A percentile compares a stretch with the other conserved stretches of the same genome.
These are phyloP conservation scores for Phytophthora foliorum DNA, from an alignment of 352 stramenopile species.

Conservation along the genomic window DNA sequence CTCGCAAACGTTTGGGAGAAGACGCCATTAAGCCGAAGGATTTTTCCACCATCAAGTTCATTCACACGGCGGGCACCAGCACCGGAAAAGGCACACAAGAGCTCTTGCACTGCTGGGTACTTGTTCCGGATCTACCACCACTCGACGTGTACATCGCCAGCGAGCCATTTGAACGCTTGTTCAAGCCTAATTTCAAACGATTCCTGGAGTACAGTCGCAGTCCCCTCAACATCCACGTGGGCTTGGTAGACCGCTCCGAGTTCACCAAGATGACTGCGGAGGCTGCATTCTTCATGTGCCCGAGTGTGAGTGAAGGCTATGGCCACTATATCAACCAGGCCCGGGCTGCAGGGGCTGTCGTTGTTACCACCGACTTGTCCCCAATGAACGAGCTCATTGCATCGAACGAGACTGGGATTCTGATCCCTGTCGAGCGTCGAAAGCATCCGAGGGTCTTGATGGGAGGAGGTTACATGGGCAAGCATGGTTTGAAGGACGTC, in stretches of 20 bases:
- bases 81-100: conserved; percentile 57
- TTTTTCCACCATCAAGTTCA: conserved; percentile 50
- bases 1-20: conserved; percentile 27
- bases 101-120: conserved; percentile 67
- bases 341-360: conserved; percentile 50
- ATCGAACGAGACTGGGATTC: conserved; percentile 20
- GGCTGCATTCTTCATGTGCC: conserved; percentile 61
- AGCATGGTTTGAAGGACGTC: conserved; percentile 35
- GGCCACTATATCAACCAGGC: conserved; percentile 81
- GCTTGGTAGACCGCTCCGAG: conserved; percentile 24
- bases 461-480: conserved; percentile 30
- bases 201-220: conserved; percentile 36
- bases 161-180: conserved; percentile 27
- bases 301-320: conserved; percentile 68
- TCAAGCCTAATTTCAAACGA: conserved; percentile 16
- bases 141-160: conserved; percentile 51
- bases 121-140: conserved; percentile 47
- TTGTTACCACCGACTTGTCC: conserved; percentile 58
- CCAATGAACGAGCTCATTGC: conserved; percentile 75
- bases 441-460: conserved; percentile 26
- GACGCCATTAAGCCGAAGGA: conserved; percentile 39
- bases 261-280: conserved; percentile 62
- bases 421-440: conserved; percentile 17
- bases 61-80: conserved; percentile 64
- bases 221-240: conserved; percentile 38